A percentile compares a stretch with the other conserved stretches of the same genome.
These are phyloP conservation scores for Hebeloma cylindrosporum DNA, from an alignment of 768 basidiomycete species.

Conservation along the genomic window DNA sequence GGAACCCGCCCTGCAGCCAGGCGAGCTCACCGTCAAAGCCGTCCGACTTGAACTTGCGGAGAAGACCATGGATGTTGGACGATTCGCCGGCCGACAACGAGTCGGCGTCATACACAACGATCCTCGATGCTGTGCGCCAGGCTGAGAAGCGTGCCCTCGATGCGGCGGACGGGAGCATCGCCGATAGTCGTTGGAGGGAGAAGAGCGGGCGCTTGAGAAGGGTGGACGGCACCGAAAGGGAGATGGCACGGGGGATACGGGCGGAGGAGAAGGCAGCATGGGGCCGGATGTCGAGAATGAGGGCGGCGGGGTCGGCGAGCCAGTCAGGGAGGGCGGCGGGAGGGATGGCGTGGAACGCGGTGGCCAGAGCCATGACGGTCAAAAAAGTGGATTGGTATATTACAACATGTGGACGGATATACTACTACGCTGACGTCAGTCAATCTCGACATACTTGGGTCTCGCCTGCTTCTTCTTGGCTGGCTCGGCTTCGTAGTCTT, in stretches of 20 bases:
- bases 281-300: conserved; percentile 88
- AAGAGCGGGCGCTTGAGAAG: conserved; percentile 90
- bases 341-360: conserved; percentile 26
- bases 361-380: too few relatives aligned
- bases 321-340: conserved; percentile 29
- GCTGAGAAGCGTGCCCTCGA: conserved; percentile 59
- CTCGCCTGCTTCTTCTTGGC: conserved; percentile 51
- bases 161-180: conserved; percentile 70
- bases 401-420: too few relatives aligned
- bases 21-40: conserved; percentile 57
- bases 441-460: conserved; percentile 64
- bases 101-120: conserved; percentile 88
- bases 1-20: conserved; percentile 85
- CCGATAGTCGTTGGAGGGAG: conserved; percentile 70
- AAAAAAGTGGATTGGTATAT: too few relatives aligned
- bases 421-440: conserved; percentile 32
- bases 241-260: conserved; percentile 69
- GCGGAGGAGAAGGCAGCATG: conserved; percentile 69
- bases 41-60: conserved; percentile 69
- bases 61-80: conserved; percentile 68
- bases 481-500: too few relatives aligned
- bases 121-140: conserved; percentile 58
- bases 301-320: conserved; percentile 38
- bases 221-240: conserved; percentile 91
- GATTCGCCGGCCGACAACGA: conserved; percentile 57